Conservation (phyloP, 805 yeast genomes). For the Tetrapisispora taiwanensis region DNA sequence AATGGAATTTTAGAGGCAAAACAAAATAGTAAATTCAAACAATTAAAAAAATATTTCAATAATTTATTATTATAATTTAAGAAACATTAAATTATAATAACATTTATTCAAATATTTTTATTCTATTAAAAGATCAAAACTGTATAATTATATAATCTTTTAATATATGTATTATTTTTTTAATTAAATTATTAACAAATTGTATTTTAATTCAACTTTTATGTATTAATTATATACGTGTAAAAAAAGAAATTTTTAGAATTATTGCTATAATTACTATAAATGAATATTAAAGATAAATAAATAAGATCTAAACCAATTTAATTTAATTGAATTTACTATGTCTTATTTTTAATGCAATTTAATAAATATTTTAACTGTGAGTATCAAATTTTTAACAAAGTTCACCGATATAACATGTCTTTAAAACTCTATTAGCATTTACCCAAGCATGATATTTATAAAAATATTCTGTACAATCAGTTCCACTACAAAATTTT, state of each 20-base stretch:
- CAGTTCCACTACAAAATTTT: slow-evolving; percentile 65
- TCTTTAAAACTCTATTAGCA: slow-evolving; percentile 67
- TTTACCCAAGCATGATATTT: slow-evolving; percentile 77
- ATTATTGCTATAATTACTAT: too few species aligned
- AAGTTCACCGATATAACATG: slow-evolving; percentile 57
- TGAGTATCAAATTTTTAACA: neutral
- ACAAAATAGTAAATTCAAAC: neutral
- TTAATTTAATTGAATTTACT: too few species aligned
- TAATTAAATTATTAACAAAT: slow-evolving; percentile 2
- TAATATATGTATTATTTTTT: slow-evolving; percentile 2
- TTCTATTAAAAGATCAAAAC: neutral
- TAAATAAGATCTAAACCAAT: too few species aligned
- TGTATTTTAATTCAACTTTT: neutral
- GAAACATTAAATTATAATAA: too few species aligned
- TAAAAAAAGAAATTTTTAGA: too few species aligned
- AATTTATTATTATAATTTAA: too few species aligned
- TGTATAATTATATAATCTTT: neutral
- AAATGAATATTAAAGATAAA: too few species aligned
- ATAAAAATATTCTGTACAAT: slow-evolving; percentile 68
- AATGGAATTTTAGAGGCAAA: too few species aligned
- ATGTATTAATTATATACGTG: neutral
- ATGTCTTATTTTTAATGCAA: too few species aligned
- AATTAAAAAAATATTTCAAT: neutral
- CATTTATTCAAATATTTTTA: neutral
- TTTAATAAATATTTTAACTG: too few species aligned